Evolutionary conservation across 208 protist genomes (phyloP).

Genomic region (Leishmania martiniquensis): DNA sequence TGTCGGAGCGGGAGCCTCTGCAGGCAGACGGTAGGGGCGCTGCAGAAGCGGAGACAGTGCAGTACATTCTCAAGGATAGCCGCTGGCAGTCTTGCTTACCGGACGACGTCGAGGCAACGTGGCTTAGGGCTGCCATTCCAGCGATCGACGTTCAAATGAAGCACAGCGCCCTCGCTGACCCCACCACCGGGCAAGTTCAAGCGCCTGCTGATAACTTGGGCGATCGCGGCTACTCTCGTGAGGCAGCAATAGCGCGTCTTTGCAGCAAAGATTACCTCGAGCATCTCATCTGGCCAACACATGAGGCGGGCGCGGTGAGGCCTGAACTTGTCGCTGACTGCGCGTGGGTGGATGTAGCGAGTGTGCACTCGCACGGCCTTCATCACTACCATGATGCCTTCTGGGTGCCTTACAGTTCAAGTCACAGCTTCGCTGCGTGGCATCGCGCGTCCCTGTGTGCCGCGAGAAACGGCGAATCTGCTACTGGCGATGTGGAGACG

Average conservation of each 20-base stretch:
- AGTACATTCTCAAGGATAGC: constrained; percentile 4
- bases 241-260: background rate
- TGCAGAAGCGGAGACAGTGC: background rate
- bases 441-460: background rate
- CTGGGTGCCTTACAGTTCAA: constrained; percentile 24
- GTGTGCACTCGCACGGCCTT: constrained; percentile 27
- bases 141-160: constrained; percentile 19
- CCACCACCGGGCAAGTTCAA: background rate
- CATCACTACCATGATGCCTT: constrained; percentile 46
- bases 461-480: background rate
- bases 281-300: constrained; percentile 32
- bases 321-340: constrained; percentile 30
- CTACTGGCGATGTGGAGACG: background rate
- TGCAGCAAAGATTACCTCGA: constrained; percentile 29
- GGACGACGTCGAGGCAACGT: background rate
- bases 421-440: constrained; percentile 10
- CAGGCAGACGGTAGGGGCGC: background rate
- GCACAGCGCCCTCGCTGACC: background rate
- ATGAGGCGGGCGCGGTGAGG: constrained; percentile 15
- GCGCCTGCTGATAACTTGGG: background rate
- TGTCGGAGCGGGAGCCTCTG: background rate
- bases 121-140: constrained; percentile 6
- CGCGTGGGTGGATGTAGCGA: constrained; percentile 48
- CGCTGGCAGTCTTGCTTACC: background rate
- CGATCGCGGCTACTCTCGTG: background rate